Base-by-base conservation (phyloP, 352 stramenopile species). In the Phytophthora meadii region DNA sequence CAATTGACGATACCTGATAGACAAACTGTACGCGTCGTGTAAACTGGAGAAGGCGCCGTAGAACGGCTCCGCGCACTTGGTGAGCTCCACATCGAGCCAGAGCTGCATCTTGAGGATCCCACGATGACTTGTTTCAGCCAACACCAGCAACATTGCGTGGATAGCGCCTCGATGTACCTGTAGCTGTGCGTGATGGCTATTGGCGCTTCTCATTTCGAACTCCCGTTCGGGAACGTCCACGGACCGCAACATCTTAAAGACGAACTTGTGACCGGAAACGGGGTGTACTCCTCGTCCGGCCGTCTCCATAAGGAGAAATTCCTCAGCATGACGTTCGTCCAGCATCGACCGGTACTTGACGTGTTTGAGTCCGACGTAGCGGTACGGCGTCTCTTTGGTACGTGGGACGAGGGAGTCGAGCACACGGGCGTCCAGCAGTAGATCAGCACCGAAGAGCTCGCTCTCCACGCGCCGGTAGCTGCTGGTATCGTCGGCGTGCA, bases 321-420 rank as follows among this genome's bases (percentile, higher is more conserved):
- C 83, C 49, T 92, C 83, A 17, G 76, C 79, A 19, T 83, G 70
- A 30, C 67, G 68, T 14, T 81, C 81, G 55, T 87, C 76, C 17
- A 88, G 61, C 17, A 88, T 70, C 17, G 79, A 88, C 9, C 70
- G 75, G 68, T 92, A 90, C 52, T 86, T 89, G 68, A 89, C 79
- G 58, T 92, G 83, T 68, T 94, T 94, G 63, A 92, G 73, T 2
- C 81, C 75, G 19, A 94, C 71, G 69, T 88, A 94, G 42, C 87
- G 78, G 65, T 94, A 83, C 22, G 82, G 82, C 1, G 62, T 79
- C 61, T 89, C 74, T 56, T 92, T 89, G 14, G 86, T 88, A 11
- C 86, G 70, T 41, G 75, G 73, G 15, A 85, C 72, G 25, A 94
- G 69, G 39, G 81, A 88, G 57, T 93, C 83, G 24, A 94, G 68